Conservation (phyloP, 306 rosid species). For the Cucurbita ficifolia region DNA sequence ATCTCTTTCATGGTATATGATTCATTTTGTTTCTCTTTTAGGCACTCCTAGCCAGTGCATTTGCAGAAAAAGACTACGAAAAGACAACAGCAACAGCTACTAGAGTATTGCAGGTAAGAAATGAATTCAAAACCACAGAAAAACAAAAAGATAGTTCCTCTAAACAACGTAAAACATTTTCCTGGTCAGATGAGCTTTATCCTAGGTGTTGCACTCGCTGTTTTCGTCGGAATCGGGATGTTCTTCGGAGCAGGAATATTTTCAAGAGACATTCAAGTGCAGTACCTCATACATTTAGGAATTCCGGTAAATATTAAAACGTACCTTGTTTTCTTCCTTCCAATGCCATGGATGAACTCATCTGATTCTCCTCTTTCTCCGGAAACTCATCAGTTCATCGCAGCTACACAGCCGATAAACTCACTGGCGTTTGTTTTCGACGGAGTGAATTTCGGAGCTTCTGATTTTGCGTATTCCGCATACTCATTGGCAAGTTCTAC, state of each 20-base stretch:
- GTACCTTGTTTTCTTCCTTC: not conserved
- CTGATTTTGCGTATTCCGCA: conserved; percentile 88
- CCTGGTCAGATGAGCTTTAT: conserved; percentile 52
- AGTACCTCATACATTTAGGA: conserved; percentile 56
- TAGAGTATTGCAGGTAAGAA: conserved; percentile 45
- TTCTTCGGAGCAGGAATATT: conserved; percentile 73
- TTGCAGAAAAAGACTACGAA: conserved; percentile 61
- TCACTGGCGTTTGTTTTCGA: conserved; percentile 84
- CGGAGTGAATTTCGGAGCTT: conserved; percentile 90
- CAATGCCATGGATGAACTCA: not conserved
- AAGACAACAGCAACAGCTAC: conserved; percentile 47
- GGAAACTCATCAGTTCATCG: conserved; percentile 52
- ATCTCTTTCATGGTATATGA: not conserved
- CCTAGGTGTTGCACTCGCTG: conserved; percentile 61
- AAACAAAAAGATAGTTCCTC: not conserved
- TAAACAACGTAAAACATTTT: not conserved
- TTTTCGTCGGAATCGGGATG: conserved; percentile 59
- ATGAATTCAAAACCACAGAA: not conserved
- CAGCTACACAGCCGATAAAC: conserved; percentile 91
- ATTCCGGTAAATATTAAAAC: conserved; percentile 41
- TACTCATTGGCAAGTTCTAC: conserved; percentile 55
- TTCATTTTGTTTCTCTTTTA: not conserved
- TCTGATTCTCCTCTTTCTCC: not conserved
- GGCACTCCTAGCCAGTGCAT: conserved; percentile 83
- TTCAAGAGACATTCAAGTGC: conserved; percentile 45